Evolutionary conservation across 306 rosid genomes (phyloP).

Genomic region (Pyrus pyrifolia): DNA sequence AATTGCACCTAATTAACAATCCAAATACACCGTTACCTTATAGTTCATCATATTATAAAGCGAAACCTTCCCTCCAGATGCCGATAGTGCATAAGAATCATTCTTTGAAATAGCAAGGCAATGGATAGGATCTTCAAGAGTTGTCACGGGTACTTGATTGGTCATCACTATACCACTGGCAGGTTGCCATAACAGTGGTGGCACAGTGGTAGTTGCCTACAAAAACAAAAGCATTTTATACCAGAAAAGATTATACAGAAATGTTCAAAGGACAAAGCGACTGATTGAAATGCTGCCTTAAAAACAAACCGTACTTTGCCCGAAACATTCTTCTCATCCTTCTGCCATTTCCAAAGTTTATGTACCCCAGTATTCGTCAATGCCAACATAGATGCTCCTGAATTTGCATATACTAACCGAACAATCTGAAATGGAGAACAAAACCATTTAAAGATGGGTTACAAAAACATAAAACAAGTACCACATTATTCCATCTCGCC

Average conservation of each 20-base stretch:
- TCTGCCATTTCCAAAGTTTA: conserved; percentile 42
- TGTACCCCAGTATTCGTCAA: conserved; percentile 27
- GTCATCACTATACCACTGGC: conserved; percentile 18
- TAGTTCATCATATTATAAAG: conserved; percentile 23
- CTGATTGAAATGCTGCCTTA: not conserved
- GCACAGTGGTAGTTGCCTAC: conserved; percentile 20
- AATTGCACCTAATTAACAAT: not conserved
- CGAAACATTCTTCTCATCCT: not conserved
- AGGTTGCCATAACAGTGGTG: conserved; percentile 24
- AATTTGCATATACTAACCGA: conserved; percentile 27
- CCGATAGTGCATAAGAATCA: conserved; percentile 25
- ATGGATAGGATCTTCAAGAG: conserved; percentile 3
- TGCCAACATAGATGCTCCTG: conserved; percentile 31
- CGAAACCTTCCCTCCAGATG: conserved; percentile 34
- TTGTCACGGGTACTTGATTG: conserved; percentile 11
- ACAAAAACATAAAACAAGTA: not conserved
- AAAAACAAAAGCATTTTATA: not conserved
- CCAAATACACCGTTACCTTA: conserved; percentile 18
- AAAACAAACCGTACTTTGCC: conserved; percentile 13
- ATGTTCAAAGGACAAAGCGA: not conserved
- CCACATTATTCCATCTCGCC: not conserved
- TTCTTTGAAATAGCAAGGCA: conserved; percentile 29
- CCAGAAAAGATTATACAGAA: not conserved
- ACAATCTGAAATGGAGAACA: conserved; percentile 22
- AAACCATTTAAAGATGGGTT: not conserved